Evolutionary conservation across 2,329 filamentous ascomycete species (phyloP), one percentile per base, ranked within the genome.

Genomic region (Arthrobotrys pseudoclavata): DNA sequence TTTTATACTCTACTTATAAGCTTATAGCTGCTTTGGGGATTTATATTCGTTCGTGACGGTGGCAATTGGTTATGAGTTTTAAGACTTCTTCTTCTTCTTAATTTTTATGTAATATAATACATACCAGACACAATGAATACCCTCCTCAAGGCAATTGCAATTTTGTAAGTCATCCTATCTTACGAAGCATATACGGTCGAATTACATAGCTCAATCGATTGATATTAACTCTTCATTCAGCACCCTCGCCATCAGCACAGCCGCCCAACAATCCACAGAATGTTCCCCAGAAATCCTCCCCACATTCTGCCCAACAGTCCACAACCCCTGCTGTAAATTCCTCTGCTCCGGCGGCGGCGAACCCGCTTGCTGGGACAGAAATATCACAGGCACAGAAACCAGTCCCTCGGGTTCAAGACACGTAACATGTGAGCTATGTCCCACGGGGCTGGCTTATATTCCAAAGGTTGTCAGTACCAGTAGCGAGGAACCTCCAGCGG

Each of bases 291-390:
- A 31, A 40, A 15, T 1, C 24, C 50, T 53, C 4, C 50, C 50
- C 3, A 29, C 24, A 29, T 31, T 31, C 24, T 53, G 50, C 50
- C 50, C 50, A 29, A n/a, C 50, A 12, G 15, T 18, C 50, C 18
- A 53, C 26, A 53, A 53, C 50, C 13, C 24, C 12, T 53, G 50
- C 13, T 53, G 50, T 15, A 31, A 29, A 53, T 53, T 31, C 24
- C 22, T 53, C 26, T 53, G 50, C 24, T n/a, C 13, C 24, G n/a
- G 7, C 6, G 24, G 10, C 26, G 26, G 26, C 24, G 12, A 53
- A 29, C 12, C 13, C 24, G 50, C n/a, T 26, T 53, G 50, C 24
- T 18, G 22, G 22, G 47, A 52, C 4, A 1, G 3, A 52, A 22
- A 52, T 6, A 52, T 52, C 47, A 26, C 47, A 52, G 9, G 13